Conservation (phyloP, 176 grass and related monocot species). For the Triticum dicoccoides region DNA sequence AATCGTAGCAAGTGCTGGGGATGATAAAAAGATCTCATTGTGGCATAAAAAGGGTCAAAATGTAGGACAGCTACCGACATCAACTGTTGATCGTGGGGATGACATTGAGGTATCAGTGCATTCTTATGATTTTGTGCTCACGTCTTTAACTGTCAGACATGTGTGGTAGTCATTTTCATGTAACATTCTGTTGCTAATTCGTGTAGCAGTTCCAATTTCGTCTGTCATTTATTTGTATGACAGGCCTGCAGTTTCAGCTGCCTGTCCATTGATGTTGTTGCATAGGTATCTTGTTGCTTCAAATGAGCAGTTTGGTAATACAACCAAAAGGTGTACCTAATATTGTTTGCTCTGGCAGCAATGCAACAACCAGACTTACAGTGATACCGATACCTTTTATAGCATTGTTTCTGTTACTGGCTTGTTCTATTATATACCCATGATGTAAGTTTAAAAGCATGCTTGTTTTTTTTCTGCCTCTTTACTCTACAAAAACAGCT, state of each 20-base stretch:
- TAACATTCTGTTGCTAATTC: neutral
- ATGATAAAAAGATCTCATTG: slow-evolving; percentile 95
- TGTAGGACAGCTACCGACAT: slow-evolving; percentile 75
- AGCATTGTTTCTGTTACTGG: neutral
- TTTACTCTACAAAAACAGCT: neutral
- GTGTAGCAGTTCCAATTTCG: neutral
- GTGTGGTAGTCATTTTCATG: neutral
- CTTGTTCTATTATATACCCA: neutral
- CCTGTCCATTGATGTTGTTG: neutral
- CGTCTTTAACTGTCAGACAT: neutral
- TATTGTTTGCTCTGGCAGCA: slow-evolving; percentile 4
- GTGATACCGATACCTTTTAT: neutral
- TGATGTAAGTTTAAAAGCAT: slow-evolving; percentile 4
- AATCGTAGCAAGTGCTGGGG: slow-evolving; percentile 88
- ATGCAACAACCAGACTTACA: neutral
- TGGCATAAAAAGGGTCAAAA: slow-evolving; percentile 91
- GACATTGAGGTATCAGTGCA: slow-evolving; percentile 69
- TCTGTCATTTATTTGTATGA: neutral
- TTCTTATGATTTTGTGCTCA: slow-evolving; percentile 31
- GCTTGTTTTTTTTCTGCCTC: neutral
- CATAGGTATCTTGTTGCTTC: neutral
- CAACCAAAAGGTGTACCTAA: neutral
- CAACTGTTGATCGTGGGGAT: slow-evolving; percentile 67
- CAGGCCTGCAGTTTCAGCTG: slow-evolving; percentile 9
- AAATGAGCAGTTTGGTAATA: neutral